Conservation (phyloP, 495 filamentous ascomycete species). For the Penicillium waksmanii region DNA sequence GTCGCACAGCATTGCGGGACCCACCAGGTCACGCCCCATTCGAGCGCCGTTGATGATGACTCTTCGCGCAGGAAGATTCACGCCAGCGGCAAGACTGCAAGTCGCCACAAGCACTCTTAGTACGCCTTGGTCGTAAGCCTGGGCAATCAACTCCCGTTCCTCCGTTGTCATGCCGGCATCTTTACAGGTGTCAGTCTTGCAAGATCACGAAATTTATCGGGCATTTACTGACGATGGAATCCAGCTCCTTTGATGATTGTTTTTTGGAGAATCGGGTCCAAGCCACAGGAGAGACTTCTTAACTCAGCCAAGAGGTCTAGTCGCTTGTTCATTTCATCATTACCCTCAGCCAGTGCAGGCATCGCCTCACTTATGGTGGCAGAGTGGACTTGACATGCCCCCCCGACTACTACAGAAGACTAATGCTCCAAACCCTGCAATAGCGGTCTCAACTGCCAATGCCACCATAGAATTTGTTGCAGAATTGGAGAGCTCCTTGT, state of each 20-base stretch:
- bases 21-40: conserved; percentile 78
- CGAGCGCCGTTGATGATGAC: conserved; percentile 79
- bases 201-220: background rate
- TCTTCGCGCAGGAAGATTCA: conserved; percentile 75
- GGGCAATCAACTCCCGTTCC: conserved; percentile 75
- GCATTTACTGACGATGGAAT: conserved; percentile 65
- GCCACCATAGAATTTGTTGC: conserved; percentile 72
- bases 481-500: conserved; percentile 64
- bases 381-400: conserved; percentile 66
- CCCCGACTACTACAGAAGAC: conserved; percentile 77
- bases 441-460: conserved; percentile 67
- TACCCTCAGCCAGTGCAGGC: conserved; percentile 48
- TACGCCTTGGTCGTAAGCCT: conserved; percentile 70
- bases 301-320: conserved; percentile 70
- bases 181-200: conserved; percentile 23
- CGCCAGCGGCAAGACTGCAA: conserved; percentile 82
- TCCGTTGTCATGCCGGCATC: conserved; percentile 80
- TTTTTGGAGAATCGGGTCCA: conserved; percentile 68
- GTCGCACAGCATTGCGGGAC: conserved; percentile 72
- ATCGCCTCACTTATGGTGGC: conserved; percentile 65
- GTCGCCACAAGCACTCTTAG: conserved; percentile 79
- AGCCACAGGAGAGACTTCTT: conserved; percentile 65
- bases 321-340: conserved; percentile 57
- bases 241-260: conserved; percentile 70
- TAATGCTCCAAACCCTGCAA: conserved; percentile 70